Evolutionary conservation across 768 basidiomycete species (phyloP).

Genomic region (Naganishia kalamii): DNA sequence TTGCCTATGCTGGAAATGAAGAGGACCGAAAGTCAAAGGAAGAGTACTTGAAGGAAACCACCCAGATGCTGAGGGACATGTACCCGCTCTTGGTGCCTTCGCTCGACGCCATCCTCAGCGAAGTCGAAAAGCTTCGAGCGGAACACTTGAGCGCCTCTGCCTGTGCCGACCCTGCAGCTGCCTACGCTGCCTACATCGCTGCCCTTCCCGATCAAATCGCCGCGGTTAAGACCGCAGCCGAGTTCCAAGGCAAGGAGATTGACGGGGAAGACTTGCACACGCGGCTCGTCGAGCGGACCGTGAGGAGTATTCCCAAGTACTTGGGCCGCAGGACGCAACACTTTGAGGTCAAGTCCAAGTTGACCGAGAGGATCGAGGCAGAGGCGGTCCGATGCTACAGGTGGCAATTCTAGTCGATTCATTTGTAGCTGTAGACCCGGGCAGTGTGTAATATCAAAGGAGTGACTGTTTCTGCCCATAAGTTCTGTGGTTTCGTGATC

Average conservation of each 20-base stretch:
- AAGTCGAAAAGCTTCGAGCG: neutral
- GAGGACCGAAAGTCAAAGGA: neutral
- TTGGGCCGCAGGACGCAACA: neutral
- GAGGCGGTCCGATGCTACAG: conserved; percentile 1
- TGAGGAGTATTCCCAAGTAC: conserved; percentile 11
- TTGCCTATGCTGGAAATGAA: neutral
- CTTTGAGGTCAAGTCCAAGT: neutral
- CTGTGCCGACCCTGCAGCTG: neutral
- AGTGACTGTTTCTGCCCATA: neutral
- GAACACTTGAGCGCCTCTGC: neutral
- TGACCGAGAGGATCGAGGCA: neutral
- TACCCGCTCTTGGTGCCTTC: conserved; percentile 18
- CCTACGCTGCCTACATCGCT: neutral
- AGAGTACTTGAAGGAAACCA: neutral
- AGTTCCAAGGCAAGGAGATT: neutral
- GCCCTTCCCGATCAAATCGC: conserved; percentile 4
- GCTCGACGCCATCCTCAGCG: conserved; percentile 7
- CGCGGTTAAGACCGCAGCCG: neutral
- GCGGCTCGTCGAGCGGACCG: neutral
- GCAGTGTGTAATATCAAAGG: neutral
- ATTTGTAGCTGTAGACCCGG: neutral
- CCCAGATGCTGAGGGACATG: conserved; percentile 10
- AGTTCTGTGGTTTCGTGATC: neutral
- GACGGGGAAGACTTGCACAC: conserved; percentile 15
- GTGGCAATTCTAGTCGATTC: neutral